Base-by-base conservation (phyloP, 805 yeast species). In the Nakazawaea ishiwadae region DNA sequence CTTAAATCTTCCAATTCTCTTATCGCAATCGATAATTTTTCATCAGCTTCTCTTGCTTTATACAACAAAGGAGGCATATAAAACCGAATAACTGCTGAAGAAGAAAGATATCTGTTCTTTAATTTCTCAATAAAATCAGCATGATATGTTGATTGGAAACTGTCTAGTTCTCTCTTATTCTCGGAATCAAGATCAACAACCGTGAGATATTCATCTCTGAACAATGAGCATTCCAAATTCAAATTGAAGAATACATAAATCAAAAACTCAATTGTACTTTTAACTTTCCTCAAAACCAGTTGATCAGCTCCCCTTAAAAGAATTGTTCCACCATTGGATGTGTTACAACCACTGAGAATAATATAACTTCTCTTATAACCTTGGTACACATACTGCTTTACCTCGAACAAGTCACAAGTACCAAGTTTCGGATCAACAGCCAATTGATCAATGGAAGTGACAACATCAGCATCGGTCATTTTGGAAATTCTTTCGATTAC, bases 61-160 rank as follows among this genome's bases (percentile, higher is more conserved):
- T 60, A 56, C 33, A 85, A 62, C 9, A 83, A 66, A 39, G 72
- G 69, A 0, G 99, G 99, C 3, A 77, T 62, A 0, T 81, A 77
- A 52, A 85, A 84, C 15, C 73, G 68, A 0, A 90, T 90, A 39
- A 89, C 77, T 0, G 99, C 97, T 2, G 98, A 90, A 0, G 87
- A 74, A 3, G 96, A 86, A 20, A 91, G 62, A 4, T 79, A 63
- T 45, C 87, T 64, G n/a, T 65, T 64, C 14, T 67, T 56, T 39
- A 80, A 47, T n/a, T 51, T 41, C 4, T 43, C 32, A 36, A 49
- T 46, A 23, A 59, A 59, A 18, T 60, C 65, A 6, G 58, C 54
- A 35, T 60, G 65, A 6, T 33, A 40, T 55, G 48, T 37, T 44
- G 51, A 12, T 53, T 48, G 2, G 56, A 36, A 17, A 43, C 28